phyloP scores from a whole-genome alignment of 2,329 filamentous ascomycete species.

The Fusarium haematococcum region DNA sequence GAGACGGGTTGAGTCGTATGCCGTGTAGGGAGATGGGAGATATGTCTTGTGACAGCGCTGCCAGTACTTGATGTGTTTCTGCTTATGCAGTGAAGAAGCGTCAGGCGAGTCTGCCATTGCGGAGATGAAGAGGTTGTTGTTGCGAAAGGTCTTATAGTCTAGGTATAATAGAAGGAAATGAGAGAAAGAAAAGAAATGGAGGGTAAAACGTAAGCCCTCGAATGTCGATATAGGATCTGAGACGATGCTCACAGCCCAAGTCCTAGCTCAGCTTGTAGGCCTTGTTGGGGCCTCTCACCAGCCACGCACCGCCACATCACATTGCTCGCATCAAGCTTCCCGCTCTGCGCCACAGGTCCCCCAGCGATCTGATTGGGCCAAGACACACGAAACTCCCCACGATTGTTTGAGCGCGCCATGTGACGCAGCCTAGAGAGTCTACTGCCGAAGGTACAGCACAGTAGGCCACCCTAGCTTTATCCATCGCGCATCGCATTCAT shows the following conservation, averaged over 20 bases:
- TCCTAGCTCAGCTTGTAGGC: neutral
- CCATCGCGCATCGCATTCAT: neutral
- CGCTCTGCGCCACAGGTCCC: conserved; percentile 23
- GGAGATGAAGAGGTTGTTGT: neutral
- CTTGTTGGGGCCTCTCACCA: neutral
- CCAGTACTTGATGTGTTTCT: conserved; percentile 90
- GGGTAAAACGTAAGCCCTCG: neutral
- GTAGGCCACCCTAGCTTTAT: conserved; percentile 12
- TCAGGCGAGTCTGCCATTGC: conserved; percentile 35
- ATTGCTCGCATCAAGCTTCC: neutral
- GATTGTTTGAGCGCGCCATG: conserved; percentile 18
- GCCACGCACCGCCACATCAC: conserved; percentile 18
- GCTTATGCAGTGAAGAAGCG: conserved; percentile 62
- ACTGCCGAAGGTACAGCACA: neutral
- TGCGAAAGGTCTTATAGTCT: neutral
- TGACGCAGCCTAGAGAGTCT: conserved; percentile 31
- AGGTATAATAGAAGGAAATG: neutral
- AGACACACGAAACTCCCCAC: conserved; percentile 2
- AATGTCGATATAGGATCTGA: neutral
- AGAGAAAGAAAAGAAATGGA: neutral
- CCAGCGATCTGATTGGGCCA: conserved; percentile 17
- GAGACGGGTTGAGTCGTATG: conserved; percentile 91
- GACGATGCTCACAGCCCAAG: conserved; percentile 12
- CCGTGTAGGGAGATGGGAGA: conserved; percentile 85
- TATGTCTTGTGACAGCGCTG: conserved; percentile 85